Conservation (phyloP, 306 rosid genomes). For the Cicer arietinum region DNA sequence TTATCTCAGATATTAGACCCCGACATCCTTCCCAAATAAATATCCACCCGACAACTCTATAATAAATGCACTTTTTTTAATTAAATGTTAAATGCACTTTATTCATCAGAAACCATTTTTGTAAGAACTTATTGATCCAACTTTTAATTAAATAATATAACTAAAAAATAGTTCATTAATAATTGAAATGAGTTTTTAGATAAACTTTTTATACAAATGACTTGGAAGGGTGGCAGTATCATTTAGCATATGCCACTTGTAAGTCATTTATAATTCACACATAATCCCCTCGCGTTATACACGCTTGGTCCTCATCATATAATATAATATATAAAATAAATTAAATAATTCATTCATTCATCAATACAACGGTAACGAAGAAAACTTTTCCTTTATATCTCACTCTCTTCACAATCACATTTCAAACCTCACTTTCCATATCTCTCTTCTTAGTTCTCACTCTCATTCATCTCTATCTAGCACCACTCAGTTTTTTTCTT, state of each 20-base stretch:
- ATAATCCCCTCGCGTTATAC: slow-evolving; percentile 16
- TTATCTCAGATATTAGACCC: not conserved
- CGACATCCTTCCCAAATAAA: no score
- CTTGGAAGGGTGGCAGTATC: not conserved
- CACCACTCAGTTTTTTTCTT: not conserved
- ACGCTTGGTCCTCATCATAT: slow-evolving; percentile 29
- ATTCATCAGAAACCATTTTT: no score
- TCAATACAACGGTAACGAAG: slow-evolving; percentile 44
- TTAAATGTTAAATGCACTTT: no score
- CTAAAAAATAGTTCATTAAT: no score
- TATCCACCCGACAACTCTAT: not conserved
- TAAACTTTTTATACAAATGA: no score
- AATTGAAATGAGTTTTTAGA: no score
- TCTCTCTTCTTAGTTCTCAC: not conserved
- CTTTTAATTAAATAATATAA: no score
- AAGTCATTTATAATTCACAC: slow-evolving; percentile 15
- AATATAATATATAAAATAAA: no score
- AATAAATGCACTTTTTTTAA: not conserved
- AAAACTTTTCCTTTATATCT: slow-evolving; percentile 36
- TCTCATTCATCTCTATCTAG: not conserved
- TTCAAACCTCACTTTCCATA: not conserved
- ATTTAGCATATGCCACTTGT: slow-evolving; percentile 21
- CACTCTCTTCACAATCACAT: slow-evolving; percentile 16
- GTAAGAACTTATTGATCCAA: no score
- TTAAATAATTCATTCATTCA: not conserved